Percentiles rank a stretch among this genome's conserved stretches.
Conservation (phyloP, 176 grass and related monocot species). For the Zizania latifolia region DNA sequence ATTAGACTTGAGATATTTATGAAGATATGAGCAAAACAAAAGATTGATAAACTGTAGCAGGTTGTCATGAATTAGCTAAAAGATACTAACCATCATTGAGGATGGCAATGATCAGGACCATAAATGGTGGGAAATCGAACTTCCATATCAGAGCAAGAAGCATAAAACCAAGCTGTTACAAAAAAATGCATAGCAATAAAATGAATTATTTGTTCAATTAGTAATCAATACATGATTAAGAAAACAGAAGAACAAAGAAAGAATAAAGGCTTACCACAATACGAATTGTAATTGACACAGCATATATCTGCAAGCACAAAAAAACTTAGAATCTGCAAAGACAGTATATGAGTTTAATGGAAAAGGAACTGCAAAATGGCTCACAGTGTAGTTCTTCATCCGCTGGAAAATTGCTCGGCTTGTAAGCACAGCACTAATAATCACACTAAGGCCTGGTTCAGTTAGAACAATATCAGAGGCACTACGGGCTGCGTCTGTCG, state of each 20-base stretch:
- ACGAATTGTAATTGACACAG: slow-evolving; percentile 94
- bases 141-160: slow-evolving; percentile 84
- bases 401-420: slow-evolving; percentile 94
- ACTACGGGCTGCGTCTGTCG: slow-evolving; percentile 78
- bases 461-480: slow-evolving; percentile 92
- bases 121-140: slow-evolving; percentile 90
- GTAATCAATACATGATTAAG: neutral
- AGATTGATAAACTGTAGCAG: neutral
- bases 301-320: slow-evolving; percentile 69
- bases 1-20: neutral
- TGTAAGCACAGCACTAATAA: slow-evolving; percentile 87
- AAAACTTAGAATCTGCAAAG: slow-evolving; percentile 4
- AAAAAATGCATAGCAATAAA: neutral
- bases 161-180: slow-evolving; percentile 85
- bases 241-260: neutral
- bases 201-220: neutral
- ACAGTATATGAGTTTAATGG: neutral
- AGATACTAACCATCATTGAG: slow-evolving; percentile 76
- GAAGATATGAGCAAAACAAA: neutral
- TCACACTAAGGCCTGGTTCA: slow-evolving; percentile 83
- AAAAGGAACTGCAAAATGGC: neutral
- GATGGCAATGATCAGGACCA: slow-evolving; percentile 93
- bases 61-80: neutral
- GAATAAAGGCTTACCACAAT: slow-evolving; percentile 61
- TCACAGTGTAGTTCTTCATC: slow-evolving; percentile 92